A percentile compares a stretch with the other conserved stretches of the same genome.
These are phyloP conservation scores for Cladobotryum mycophilum DNA, from an alignment of 2,329 filamentous ascomycete genomes.

Conservation along the genomic window DNA sequence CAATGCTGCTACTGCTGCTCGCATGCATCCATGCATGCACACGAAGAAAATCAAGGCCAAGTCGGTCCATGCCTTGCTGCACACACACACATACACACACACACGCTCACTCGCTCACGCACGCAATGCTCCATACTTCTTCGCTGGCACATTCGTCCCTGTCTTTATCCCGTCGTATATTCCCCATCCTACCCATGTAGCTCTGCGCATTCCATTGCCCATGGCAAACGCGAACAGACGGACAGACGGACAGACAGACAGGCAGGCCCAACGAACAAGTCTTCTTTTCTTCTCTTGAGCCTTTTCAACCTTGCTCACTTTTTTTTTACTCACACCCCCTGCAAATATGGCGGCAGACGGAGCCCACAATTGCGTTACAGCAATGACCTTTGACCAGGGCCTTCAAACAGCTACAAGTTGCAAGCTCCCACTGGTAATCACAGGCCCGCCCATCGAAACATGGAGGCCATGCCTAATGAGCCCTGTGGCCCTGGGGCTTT, in stretches of 20 bases:
- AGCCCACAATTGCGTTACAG: slow-evolving; percentile 10
- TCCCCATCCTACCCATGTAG: neutral
- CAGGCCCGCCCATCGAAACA: slow-evolving; percentile 8
- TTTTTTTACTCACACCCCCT: neutral
- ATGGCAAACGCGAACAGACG: no score
- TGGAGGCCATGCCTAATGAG: slow-evolving; percentile 7
- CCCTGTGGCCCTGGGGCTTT: slow-evolving; percentile 12
- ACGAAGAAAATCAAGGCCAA: no score
- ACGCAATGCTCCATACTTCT: neutral
- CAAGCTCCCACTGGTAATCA: slow-evolving; percentile 3
- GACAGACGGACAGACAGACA: no score
- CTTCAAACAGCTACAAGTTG: neutral
- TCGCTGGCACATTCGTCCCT: neutral
- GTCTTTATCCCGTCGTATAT: neutral
- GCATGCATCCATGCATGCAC: no score
- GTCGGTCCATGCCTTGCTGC: no score
- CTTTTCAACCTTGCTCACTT: neutral
- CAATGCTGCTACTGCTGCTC: no score
- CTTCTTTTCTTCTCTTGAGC: neutral
- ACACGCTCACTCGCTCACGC: neutral
- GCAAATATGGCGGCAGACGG: slow-evolving; percentile 7
- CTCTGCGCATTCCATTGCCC: neutral
- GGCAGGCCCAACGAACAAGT: neutral
- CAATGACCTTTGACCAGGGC: slow-evolving; percentile 7
- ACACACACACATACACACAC: neutral